Base-by-base conservation (phyloP, 2,329 filamentous ascomycete species). In the Nemania sp. region DNA sequence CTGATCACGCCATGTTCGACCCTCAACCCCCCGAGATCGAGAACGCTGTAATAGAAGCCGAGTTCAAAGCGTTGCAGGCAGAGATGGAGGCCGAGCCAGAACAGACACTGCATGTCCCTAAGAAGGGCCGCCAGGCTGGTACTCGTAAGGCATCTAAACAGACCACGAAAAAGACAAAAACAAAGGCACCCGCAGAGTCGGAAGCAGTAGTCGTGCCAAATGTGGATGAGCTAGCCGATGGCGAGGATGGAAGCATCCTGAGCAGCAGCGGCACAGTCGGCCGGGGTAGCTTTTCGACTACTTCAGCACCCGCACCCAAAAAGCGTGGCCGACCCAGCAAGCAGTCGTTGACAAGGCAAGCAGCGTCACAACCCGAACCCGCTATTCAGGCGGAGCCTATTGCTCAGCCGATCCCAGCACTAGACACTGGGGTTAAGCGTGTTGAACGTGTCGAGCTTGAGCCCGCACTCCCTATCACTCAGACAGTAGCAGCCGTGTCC, bases 1-100 rank as follows among this genome's bases (percentile, higher is more conserved):
- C 67, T 70, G 75, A 80, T 34, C 82, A 79, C 63, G 78, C 78
- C 60, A 84, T 86, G 80, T 81, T 86, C 59, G 79, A 86, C 54
- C 79, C 82, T 2, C 66, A 71, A 1, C 79, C 80, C 7, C 71
- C 73, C 0, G 74, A 79, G 20, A 71, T 77, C 1, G 76, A 82
- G 59, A 81, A 86, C 12, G 78, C 73, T 0, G 79, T 74, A 5
- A 73, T 86, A 3, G 80, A 85, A 5, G 80, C 80, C 9, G 83
- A 86, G 57, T 71, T 86, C 5, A 74, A 75, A 49, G 76, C 77
- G 4, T 72, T 86, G 10, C 78, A 83, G 59, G 75, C 76, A 17
- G 80, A 85, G 57, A 81, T 83, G 78, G 74, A 78, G 21, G 66
- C 74, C 5, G 73, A 80, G 17, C 71, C 72, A 21, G 61, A 71